These are phyloP conservation scores for Picea abies DNA, from an alignment of 83 land plant genomes.

Conservation along the genomic window DNA sequence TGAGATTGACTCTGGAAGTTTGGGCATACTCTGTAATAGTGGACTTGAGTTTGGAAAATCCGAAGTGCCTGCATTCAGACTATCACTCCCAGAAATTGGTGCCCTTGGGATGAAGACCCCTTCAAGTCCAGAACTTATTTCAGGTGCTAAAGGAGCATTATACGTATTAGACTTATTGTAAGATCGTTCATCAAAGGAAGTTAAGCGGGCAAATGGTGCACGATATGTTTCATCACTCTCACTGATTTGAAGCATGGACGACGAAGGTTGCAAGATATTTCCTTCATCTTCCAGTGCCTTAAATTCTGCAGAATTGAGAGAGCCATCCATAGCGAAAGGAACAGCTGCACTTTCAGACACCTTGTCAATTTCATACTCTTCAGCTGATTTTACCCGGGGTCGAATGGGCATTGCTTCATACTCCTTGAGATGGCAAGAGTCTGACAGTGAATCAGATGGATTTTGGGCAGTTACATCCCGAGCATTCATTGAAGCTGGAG, in stretches of 20 bases:
- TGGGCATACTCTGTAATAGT: conserved; percentile 19
- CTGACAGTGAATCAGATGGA: conserved; percentile 3
- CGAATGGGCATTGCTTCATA: neutral
- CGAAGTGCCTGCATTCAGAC: conserved; percentile 23
- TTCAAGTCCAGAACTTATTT: conserved; percentile 31
- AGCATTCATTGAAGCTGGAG: conserved; percentile 24
- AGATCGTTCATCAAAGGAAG: conserved; percentile 62
- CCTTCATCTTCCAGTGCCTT: conserved; percentile 1
- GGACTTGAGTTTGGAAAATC: conserved; percentile 10
- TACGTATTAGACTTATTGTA: conserved; percentile 17
- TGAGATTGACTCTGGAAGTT: neutral
- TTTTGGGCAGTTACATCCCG: conserved; percentile 18
- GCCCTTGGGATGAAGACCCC: conserved; percentile 15
- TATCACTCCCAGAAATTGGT: conserved; percentile 19
- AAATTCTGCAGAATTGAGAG: neutral
- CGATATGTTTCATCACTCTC: conserved; percentile 34
- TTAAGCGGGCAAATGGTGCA: conserved; percentile 53
- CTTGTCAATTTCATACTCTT: conserved; percentile 9
- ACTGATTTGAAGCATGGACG: neutral
- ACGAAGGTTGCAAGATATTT: neutral
- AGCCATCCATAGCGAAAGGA: neutral
- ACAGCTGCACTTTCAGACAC: neutral
- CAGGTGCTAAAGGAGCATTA: conserved; percentile 16
- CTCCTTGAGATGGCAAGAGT: neutral
- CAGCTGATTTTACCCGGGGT: neutral